Evolutionary conservation across 2,329 filamentous ascomycete species (phyloP).

Genomic region (Aurifilum marmelostoma): DNA sequence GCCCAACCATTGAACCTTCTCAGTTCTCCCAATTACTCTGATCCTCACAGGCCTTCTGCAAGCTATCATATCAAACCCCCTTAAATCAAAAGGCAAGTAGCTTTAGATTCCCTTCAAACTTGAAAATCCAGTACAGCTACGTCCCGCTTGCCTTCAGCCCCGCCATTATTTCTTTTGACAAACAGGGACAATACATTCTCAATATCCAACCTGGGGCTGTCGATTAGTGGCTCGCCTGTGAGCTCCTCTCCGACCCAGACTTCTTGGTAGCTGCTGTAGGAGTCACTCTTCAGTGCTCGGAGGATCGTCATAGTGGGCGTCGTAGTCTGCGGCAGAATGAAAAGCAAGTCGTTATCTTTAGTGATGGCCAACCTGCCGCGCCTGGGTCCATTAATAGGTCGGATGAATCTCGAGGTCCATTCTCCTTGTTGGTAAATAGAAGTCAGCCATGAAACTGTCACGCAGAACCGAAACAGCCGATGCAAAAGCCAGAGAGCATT

Average conservation of each 20-base stretch:
- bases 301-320: constrained; percentile 38
- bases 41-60: neutral
- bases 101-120: neutral
- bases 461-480: neutral
- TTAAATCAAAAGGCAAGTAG: neutral
- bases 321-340: constrained; percentile 42
- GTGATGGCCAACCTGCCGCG: constrained; percentile 43
- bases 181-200: constrained; percentile 44
- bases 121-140: constrained; percentile 44
- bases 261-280: constrained; percentile 40
- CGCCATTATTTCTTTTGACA: constrained; percentile 33
- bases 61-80: no score
- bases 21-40: neutral
- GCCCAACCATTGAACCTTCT: no score
- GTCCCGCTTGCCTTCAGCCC: constrained; percentile 30
- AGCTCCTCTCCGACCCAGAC: constrained; percentile 42
- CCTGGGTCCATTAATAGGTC: constrained; percentile 37
- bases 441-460: constrained; percentile 9
- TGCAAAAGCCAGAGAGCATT: neutral
- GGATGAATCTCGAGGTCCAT: constrained; percentile 41
- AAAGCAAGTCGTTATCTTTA: constrained; percentile 40
- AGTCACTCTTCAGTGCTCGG: constrained; percentile 35
- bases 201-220: constrained; percentile 40
- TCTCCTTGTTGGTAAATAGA: constrained; percentile 31
- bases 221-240: constrained; percentile 45